These are phyloP conservation scores for Mycena alexandri DNA, from an alignment of 768 basidiomycete genomes.

Conservation along the genomic window DNA sequence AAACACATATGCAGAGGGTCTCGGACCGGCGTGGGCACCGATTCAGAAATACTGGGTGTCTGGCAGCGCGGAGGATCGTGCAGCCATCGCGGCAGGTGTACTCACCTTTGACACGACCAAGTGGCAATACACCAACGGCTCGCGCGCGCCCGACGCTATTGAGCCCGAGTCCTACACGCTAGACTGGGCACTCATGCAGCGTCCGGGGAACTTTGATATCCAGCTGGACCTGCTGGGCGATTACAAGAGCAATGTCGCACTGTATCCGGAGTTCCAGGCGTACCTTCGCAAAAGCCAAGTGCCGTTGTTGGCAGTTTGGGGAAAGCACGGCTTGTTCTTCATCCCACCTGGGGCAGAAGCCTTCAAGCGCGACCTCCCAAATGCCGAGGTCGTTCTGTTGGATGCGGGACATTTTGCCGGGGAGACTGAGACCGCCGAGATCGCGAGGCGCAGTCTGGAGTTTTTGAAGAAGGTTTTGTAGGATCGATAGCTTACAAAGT, in stretches of 20 bases:
- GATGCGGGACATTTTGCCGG: slow-evolving; percentile 62
- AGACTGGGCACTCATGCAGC: slow-evolving; percentile 55
- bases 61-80: slow-evolving; percentile 43
- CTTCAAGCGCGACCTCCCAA: slow-evolving; percentile 52
- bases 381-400: slow-evolving; percentile 54
- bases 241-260: slow-evolving; percentile 54
- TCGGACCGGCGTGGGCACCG: slow-evolving; percentile 56
- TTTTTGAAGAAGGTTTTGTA: slow-evolving; percentile 44
- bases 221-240: slow-evolving; percentile 58
- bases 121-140: slow-evolving; percentile 53
- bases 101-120: slow-evolving; percentile 50
- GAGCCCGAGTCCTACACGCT: slow-evolving; percentile 56
- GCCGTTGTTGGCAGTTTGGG: slow-evolving; percentile 63
- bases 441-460: slow-evolving; percentile 44
- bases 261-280: slow-evolving; percentile 61
- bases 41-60: slow-evolving; percentile 51
- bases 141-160: slow-evolving; percentile 50
- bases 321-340: slow-evolving; percentile 59
- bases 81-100: slow-evolving; percentile 39
- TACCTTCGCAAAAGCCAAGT: slow-evolving; percentile 56
- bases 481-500: not conserved
- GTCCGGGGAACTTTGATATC: slow-evolving; percentile 54
- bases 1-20: slow-evolving; percentile 61
- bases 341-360: slow-evolving; percentile 58
- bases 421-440: slow-evolving; percentile 55